phyloP scores from a whole-genome alignment of 1,284 basidiomycete species.

The Spongiforma sp. region DNA sequence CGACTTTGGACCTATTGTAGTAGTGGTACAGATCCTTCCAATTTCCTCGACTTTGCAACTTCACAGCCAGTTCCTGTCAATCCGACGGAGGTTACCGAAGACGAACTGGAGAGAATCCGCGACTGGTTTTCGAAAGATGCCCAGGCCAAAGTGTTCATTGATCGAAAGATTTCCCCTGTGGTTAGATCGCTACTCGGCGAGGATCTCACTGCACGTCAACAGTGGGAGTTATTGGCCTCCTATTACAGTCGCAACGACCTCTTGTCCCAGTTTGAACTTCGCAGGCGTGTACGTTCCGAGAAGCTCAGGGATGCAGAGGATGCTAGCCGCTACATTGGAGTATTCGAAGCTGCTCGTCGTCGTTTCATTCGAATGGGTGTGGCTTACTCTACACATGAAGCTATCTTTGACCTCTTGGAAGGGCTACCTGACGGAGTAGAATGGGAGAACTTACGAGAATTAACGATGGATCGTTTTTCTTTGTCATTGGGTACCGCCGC shows the following conservation, averaged over 20 bases:
- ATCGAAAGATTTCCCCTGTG: neutral
- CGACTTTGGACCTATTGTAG: neutral
- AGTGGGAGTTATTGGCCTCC: neutral
- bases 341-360: neutral
- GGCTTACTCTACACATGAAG: neutral
- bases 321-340: neutral
- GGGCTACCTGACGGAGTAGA: too few species aligned
- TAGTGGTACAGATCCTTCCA: neutral
- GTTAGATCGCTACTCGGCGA: neutral
- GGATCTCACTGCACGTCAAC: fast-evolving
- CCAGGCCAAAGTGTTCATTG: neutral
- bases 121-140: neutral
- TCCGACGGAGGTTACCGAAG: neutral
- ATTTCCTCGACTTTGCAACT: neutral
- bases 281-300: fast-evolving
- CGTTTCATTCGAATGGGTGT: conserved; percentile 1
- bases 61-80: neutral
- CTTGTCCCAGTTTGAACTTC: neutral
- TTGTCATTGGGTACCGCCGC: too few species aligned
- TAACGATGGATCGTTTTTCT: too few species aligned
- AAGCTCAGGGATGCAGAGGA: conserved; percentile 6
- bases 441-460: too few species aligned
- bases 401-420: too few species aligned
- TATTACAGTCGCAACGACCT: neutral
- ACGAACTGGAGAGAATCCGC: neutral